These are phyloP conservation scores for Pholiota adiposa DNA, from an alignment of 1,284 basidiomycete genomes.

Conservation along the genomic window DNA sequence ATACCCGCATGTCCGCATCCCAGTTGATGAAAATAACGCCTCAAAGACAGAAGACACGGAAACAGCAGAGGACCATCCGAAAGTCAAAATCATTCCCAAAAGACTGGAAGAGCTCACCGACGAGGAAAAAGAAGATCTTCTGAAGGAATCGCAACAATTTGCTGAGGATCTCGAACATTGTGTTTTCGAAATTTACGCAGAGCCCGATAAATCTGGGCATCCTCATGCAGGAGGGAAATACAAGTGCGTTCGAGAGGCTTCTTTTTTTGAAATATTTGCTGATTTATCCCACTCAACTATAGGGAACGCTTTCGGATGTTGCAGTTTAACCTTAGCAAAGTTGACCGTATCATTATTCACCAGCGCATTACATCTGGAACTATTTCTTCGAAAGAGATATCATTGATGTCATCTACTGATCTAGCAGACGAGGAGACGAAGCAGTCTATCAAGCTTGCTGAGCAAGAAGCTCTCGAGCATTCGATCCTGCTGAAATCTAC, in stretches of 20 bases:
- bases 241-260: conserved; percentile 58
- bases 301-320: conserved; percentile 87
- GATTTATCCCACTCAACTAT: conserved; percentile 15
- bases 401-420: conserved; percentile 84
- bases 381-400: conserved; percentile 71
- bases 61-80: conserved; percentile 22
- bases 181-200: conserved; percentile 72
- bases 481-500: conserved; percentile 77
- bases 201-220: conserved; percentile 76
- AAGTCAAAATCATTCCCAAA: conserved; percentile 36
- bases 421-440: conserved; percentile 83
- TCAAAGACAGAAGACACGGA: conserved; percentile 9
- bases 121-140: conserved; percentile 59
- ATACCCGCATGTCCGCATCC: conserved; percentile 55
- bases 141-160: conserved; percentile 61
- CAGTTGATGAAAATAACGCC: conserved; percentile 5
- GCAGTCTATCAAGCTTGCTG: conserved; percentile 77
- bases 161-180: conserved; percentile 70
- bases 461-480: conserved; percentile 79
- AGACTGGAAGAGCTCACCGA: conserved; percentile 51
- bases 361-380: conserved; percentile 70
- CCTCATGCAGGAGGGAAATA: conserved; percentile 74
- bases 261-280: not conserved
- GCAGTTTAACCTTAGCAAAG: conserved; percentile 78
- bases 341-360: conserved; percentile 75